These are phyloP conservation scores for Aspergillus hancockii DNA, from an alignment of 495 filamentous ascomycete genomes.

Conservation along the genomic window DNA sequence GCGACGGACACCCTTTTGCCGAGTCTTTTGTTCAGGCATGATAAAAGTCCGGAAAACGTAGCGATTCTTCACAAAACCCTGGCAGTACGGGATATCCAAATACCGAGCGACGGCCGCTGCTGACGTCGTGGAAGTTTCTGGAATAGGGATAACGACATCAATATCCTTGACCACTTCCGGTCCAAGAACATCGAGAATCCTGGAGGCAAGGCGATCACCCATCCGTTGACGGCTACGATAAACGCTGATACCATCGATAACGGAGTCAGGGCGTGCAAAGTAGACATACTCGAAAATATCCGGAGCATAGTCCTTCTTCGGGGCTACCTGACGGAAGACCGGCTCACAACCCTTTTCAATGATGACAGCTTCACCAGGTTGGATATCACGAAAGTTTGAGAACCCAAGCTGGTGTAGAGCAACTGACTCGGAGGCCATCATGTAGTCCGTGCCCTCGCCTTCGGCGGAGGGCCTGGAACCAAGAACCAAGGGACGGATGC, in stretches of 20 bases:
- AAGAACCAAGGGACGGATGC: slow-evolving; percentile 86
- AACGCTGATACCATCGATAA: slow-evolving; percentile 92
- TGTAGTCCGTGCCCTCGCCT: slow-evolving; percentile 79
- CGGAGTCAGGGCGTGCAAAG: slow-evolving; percentile 79
- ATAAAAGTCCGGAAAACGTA: slow-evolving; percentile 98
- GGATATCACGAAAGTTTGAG: slow-evolving; percentile 75
- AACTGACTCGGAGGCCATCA: slow-evolving; percentile 97
- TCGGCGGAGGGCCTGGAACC: slow-evolving; percentile 71
- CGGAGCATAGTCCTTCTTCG: slow-evolving; percentile 73
- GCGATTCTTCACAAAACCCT: slow-evolving; percentile 91
- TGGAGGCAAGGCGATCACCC: slow-evolving; percentile 84
- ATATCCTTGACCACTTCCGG: slow-evolving; percentile 78
- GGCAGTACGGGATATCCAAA: slow-evolving; percentile 78
- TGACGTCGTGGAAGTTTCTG: slow-evolving; percentile 83
- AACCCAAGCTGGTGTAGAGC: slow-evolving; percentile 88
- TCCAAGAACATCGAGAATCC: slow-evolving; percentile 71
- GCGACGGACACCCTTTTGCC: slow-evolving; percentile 64
- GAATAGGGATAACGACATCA: slow-evolving; percentile 89
- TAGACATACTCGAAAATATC: slow-evolving; percentile 91
- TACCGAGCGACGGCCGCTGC: slow-evolving; percentile 77
- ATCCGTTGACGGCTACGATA: slow-evolving; percentile 88
- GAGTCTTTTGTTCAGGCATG: slow-evolving; percentile 82
- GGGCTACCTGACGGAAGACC: slow-evolving; percentile 71
- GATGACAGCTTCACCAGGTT: slow-evolving; percentile 92
- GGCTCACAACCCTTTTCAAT: slow-evolving; percentile 81